phyloP scores from a whole-genome alignment of 805 yeast species.

The Cyberlindnera veronae region DNA sequence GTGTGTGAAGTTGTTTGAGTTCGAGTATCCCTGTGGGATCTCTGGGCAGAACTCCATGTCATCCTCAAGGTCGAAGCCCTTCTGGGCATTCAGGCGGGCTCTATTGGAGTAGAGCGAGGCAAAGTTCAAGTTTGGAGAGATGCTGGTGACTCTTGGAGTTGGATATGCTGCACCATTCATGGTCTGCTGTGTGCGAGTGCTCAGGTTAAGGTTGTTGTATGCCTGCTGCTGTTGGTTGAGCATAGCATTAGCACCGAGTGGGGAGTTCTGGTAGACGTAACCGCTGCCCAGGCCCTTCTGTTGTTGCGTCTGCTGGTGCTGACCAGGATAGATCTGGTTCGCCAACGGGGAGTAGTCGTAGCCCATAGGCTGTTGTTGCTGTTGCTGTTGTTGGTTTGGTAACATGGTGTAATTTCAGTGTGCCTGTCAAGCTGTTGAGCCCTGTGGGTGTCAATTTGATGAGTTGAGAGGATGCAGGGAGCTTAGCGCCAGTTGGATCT shows the following conservation, averaged over 20 bases:
- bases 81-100: conserved; percentile 53
- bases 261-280: conserved; percentile 16
- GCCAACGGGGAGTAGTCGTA: conserved; percentile 15
- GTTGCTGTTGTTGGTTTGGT: conserved; percentile 11
- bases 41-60: conserved; percentile 64
- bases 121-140: conserved; percentile 26
- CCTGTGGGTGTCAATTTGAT: conserved; percentile 1
- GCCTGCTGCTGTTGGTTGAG: conserved; percentile 16
- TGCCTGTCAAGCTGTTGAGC: not conserved
- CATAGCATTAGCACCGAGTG: conserved; percentile 13
- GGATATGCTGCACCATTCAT: conserved; percentile 13
- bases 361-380: conserved; percentile 9
- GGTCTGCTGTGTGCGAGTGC: conserved; percentile 15
- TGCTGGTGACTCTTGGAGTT: conserved; percentile 18
- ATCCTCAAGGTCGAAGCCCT: conserved; percentile 60
- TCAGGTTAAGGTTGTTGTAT: conserved; percentile 23
- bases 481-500: too few relatives aligned
- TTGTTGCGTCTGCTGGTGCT: conserved; percentile 7
- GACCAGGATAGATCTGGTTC: conserved; percentile 9
- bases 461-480: too few relatives aligned
- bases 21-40: conserved; percentile 16
- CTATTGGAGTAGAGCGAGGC: conserved; percentile 43
- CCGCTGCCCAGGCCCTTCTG: conserved; percentile 16
- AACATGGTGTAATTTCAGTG: conserved; percentile 3
- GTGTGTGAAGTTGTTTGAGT: conserved; percentile 22